Evolutionary conservation across 176 grass and related monocot species (phyloP), one percentile per base, ranked within the genome.

Genomic region (Musa itinerans): DNA sequence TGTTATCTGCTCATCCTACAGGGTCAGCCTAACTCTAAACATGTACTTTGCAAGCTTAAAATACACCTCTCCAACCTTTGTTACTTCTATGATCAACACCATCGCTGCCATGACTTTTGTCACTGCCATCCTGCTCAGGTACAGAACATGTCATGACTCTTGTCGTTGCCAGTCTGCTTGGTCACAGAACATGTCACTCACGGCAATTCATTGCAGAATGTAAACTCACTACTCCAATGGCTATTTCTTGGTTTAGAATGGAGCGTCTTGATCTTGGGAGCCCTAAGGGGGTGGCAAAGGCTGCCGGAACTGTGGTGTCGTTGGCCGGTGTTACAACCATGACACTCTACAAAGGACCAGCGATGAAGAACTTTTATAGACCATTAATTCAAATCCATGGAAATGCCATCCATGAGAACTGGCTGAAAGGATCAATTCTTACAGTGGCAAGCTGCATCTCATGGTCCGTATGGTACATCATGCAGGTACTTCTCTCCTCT

Each of bases 31-130:
- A 50, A 93, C 90, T 52, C 84, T 98, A 64, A 98, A 98, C 75
- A 93, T 98, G 90, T 98, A 98, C 69, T 98, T 93, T 68, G 56
- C 90, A 29, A 98, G 90, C 70, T 69, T 98, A 22, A 93, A 76
- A 54, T 93, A 89, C 79, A 98, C 95, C 13, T 98, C 95, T 71
- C 86, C 95, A 1, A 87, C 88, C 10, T 98, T 98, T 63, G 88
- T 98, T 25, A 58, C 84, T 1, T 85, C 95, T 20, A 56, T 98
- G 84, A 69, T 89, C 63, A 98, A 98, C 75, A 89, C 88, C 19
- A 8, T 98, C 2, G 80, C 88, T 27, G 85, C 90, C 0, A 89
- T 98, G 75, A 93, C 88, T 14, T 98, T 98, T 71, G 72, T 93
- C 76, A 91, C 91, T 66, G 88, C 90, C 21, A 83, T 94, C 82